These are phyloP conservation scores for Gnomoniopsis sp. DNA, from an alignment of 2,329 filamentous ascomycete species.

Conservation along the genomic window DNA sequence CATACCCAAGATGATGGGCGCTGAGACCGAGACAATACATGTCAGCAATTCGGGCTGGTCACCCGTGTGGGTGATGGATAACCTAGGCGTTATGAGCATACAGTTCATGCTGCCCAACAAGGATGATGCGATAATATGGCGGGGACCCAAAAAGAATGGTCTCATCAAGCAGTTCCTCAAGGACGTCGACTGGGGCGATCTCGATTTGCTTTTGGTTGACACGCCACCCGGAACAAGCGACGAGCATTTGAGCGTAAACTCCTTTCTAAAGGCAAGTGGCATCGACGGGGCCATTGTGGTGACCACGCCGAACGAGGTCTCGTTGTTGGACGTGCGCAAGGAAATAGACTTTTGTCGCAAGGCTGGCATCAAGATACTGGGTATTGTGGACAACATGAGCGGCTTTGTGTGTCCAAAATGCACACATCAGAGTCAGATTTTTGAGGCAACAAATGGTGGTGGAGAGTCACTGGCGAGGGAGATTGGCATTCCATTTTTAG, in stretches of 20 bases:
- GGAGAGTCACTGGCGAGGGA: constrained; percentile 77
- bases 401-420: constrained; percentile 96
- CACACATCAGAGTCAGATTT: constrained; percentile 78
- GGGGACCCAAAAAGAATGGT: constrained; percentile 97
- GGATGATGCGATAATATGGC: constrained; percentile 96
- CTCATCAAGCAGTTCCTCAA: constrained; percentile 97
- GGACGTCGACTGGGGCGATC: constrained; percentile 94
- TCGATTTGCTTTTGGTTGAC: constrained; percentile 91
- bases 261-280: constrained; percentile 83
- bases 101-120: constrained; percentile 96
- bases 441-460: constrained; percentile 86
- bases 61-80: constrained; percentile 93
- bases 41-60: constrained; percentile 86
- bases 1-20: constrained; percentile 99
- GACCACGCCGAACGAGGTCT: constrained; percentile 92
- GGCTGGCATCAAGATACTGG: constrained; percentile 82
- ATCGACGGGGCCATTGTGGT: constrained; percentile 93
- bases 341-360: constrained; percentile 98
- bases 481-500: constrained; percentile 83
- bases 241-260: constrained; percentile 92
- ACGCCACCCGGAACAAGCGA: constrained; percentile 94
- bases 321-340: constrained; percentile 87
- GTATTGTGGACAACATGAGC: constrained; percentile 96
- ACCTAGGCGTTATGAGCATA: constrained; percentile 92
- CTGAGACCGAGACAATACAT: constrained; percentile 90